These are phyloP conservation scores for Fraxinus dipetala DNA, from an alignment of 305 asterid species.

Conservation along the genomic window DNA sequence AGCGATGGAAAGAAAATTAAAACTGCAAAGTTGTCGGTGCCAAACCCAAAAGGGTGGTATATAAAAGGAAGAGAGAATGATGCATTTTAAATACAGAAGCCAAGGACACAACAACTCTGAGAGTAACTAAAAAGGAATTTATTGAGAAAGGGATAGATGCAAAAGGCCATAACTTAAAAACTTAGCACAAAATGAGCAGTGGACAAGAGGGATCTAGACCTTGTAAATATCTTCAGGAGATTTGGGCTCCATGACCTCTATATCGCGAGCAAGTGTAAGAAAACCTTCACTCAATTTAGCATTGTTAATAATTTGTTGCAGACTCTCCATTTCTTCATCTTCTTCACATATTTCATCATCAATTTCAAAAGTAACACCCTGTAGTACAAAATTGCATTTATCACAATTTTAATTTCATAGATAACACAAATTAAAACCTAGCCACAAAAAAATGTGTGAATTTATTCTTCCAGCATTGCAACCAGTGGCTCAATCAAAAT, in stretches of 20 bases:
- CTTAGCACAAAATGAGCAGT: background rate
- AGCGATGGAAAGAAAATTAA: background rate
- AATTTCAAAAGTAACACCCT: constrained; percentile 81
- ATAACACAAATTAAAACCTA: background rate
- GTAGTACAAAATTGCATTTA: constrained; percentile 21
- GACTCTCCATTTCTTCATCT: constrained; percentile 71
- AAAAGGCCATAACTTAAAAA: background rate
- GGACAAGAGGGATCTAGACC: constrained; percentile 37
- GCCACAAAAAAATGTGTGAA: background rate
- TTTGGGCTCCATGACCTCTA: constrained; percentile 98
- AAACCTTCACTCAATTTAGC: constrained; percentile 83
- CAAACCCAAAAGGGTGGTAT: background rate
- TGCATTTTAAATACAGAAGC: background rate
- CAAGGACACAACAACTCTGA: background rate
- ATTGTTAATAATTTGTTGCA: constrained; percentile 78
- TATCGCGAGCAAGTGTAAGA: constrained; percentile 97
- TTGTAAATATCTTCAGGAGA: constrained; percentile 96
- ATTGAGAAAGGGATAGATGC: background rate
- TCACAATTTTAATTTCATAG: background rate
- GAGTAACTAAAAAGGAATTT: background rate
- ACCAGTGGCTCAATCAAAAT: constrained; percentile 7
- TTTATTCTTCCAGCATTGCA: constrained; percentile 4
- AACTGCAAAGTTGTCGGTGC: background rate
- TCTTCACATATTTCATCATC: constrained; percentile 57
- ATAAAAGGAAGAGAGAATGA: background rate